Percentiles rank a stretch among this genome's conserved stretches.
These are phyloP conservation scores for Grigorovia yakushimaensis DNA, from an alignment of 805 yeast species.

Conservation along the genomic window DNA sequence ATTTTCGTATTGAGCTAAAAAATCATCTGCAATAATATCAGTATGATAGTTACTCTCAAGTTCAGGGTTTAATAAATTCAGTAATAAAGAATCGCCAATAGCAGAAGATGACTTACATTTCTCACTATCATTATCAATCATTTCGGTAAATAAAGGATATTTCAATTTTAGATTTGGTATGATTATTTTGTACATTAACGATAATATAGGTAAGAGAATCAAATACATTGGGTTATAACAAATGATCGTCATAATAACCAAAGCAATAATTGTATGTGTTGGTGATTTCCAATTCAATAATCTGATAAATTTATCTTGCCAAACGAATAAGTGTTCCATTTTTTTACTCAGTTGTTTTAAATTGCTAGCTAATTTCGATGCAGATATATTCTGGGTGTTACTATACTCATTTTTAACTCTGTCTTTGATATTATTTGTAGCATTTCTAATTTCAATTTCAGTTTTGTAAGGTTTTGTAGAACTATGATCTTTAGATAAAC, in stretches of 20 bases:
- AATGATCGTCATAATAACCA: slow-evolving; percentile 53
- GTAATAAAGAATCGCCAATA: slow-evolving; percentile 36
- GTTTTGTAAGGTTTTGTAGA: too few species aligned
- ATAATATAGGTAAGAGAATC: slow-evolving; percentile 51
- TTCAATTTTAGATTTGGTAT: slow-evolving; percentile 60
- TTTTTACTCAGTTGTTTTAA: slow-evolving; percentile 46
- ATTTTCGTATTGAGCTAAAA: slow-evolving; percentile 8
- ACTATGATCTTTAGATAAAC: too few species aligned
- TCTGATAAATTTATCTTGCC: slow-evolving; percentile 53
- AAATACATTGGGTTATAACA: slow-evolving; percentile 66
- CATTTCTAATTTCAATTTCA: too few species aligned
- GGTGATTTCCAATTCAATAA: slow-evolving; percentile 70
- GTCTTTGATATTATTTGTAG: too few species aligned
- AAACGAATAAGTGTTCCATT: slow-evolving; percentile 45
- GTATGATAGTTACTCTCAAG: background rate
- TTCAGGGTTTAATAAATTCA: slow-evolving; percentile 16
- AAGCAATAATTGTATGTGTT: slow-evolving; percentile 49
- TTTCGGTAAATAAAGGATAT: slow-evolving; percentile 43
- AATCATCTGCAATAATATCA: background rate
- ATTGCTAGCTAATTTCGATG: slow-evolving; percentile 46
- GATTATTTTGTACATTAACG: slow-evolving; percentile 46
- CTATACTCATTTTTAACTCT: too few species aligned
- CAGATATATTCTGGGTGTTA: slow-evolving; percentile 33
- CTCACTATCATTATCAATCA: background rate
- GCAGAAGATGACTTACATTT: background rate